Evolutionary conservation across 2,329 filamentous ascomycete species (phyloP).

Genomic region (Epichloe glyceriae): DNA sequence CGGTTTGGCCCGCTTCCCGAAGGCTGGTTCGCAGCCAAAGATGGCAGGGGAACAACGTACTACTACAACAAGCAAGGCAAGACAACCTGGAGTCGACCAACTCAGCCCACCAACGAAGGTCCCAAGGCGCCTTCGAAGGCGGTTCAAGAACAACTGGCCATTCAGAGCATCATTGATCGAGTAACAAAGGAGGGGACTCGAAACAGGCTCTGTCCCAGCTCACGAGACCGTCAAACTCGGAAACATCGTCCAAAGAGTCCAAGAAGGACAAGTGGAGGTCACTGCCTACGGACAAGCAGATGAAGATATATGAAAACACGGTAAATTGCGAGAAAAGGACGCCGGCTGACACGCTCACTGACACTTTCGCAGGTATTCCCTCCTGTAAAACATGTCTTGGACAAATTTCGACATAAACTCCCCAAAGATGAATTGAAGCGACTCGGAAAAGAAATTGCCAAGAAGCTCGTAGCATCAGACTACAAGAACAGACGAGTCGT

Average conservation of each 20-base stretch:
- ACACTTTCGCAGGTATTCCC: conserved; percentile 53
- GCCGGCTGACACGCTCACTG: background rate
- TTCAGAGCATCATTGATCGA: conserved; percentile 76
- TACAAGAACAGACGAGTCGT: conserved; percentile 81
- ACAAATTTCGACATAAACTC: conserved; percentile 77
- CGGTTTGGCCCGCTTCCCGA: conserved; percentile 47
- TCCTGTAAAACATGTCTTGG: conserved; percentile 71
- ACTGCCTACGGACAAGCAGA: conserved; percentile 69
- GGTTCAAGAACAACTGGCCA: conserved; percentile 51
- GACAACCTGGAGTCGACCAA: conserved; percentile 74
- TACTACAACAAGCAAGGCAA: conserved; percentile 71
- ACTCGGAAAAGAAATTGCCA: conserved; percentile 56
- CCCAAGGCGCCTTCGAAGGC: conserved; percentile 53
- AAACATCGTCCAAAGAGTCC: conserved; percentile 40
- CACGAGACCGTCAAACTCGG: conserved; percentile 39
- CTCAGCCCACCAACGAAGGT: conserved; percentile 50
- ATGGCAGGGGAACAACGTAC: conserved; percentile 60
- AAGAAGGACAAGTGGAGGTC: conserved; percentile 61
- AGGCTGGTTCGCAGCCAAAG: conserved; percentile 76
- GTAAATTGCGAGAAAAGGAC: conserved; percentile 36
- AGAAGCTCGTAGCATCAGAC: conserved; percentile 83
- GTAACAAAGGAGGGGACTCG: conserved; percentile 55
- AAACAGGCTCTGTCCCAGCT: conserved; percentile 46
- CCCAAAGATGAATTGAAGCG: conserved; percentile 63
- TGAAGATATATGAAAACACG: conserved; percentile 89